Conservation (phyloP, 352 stramenopile species). For the Pythium chondricola region DNA sequence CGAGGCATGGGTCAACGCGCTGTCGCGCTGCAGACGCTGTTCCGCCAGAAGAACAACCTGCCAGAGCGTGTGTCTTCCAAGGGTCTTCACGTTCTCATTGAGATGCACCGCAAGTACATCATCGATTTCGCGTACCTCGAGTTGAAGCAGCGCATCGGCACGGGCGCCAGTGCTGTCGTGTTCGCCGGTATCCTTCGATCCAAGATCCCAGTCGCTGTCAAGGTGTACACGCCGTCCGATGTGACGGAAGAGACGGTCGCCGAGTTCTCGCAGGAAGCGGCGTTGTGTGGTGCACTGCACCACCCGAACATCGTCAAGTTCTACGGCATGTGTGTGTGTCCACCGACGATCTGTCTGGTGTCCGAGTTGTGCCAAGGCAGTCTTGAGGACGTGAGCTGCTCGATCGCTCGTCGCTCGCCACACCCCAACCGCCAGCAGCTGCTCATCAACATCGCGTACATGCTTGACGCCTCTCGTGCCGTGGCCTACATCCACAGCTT, state of each 20-base stretch:
- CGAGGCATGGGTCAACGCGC: constrained; percentile 31
- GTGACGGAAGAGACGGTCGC: constrained; percentile 48
- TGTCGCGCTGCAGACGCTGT: constrained; percentile 23
- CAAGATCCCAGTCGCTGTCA: constrained; percentile 42
- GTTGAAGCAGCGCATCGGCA: constrained; percentile 28
- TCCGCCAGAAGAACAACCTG: constrained; percentile 24
- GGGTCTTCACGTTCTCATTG: constrained; percentile 39
- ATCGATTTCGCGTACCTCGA: constrained; percentile 48
- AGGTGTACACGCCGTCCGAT: constrained; percentile 58
- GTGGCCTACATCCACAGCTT: constrained; percentile 74
- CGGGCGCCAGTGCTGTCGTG: constrained; percentile 33
- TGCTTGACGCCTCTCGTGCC: constrained; percentile 31
- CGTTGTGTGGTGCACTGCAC: constrained; percentile 23
- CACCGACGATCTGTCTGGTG: constrained; percentile 38
- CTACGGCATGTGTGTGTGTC: constrained; percentile 33
- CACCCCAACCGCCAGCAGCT: constrained; percentile 47
- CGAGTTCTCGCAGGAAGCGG: constrained; percentile 34
- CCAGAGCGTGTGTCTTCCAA: constrained; percentile 33
- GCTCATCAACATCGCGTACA: constrained; percentile 19
- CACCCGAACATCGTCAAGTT: constrained; percentile 38
- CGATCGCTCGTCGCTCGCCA: constrained; percentile 27
- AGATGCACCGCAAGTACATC: constrained; percentile 46
- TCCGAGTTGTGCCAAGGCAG: constrained; percentile 60
- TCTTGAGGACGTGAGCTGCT: constrained; percentile 45
- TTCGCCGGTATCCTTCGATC: constrained; percentile 49